Evolutionary conservation across 2,329 filamentous ascomycete genomes (phyloP), one percentile per base, ranked within the genome.

Genomic region (Setomelanomma holmii): DNA sequence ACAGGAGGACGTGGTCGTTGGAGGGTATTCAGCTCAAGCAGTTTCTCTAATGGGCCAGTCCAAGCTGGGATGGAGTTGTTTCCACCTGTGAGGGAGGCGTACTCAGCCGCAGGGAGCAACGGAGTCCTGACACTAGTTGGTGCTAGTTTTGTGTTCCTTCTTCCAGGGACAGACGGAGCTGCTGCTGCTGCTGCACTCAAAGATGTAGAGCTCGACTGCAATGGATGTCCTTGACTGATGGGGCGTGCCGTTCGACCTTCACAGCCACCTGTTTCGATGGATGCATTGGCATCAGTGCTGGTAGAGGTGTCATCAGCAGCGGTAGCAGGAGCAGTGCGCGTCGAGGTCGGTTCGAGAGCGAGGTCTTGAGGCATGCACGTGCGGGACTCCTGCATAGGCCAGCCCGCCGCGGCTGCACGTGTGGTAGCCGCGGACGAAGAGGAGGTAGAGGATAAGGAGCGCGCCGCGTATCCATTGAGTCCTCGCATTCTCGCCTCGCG

Each of bases 21-120:
- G n/a, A n/a, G n/a, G n/a, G 33, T 27, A 21, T 48, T 33, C 36
- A 53, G 49, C 1, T 43, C 34, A 0, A 56, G 35, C 6, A 27
- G 23, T 27, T 56, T 51, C 27, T 51, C 43, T 6, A 56, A 10
- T 1, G 43, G 30, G 8, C 20, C 24, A 4, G 35, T 30, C 40
- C 42, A 55, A 2, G 23, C 23, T 1, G 44, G 46, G 8, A 24
- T 11, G n/a, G 8, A 20, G n/a, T 3, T 17, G 7, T 27, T 38
- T 16, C 17, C n/a, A 4, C 5, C 11, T 33, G n/a, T n/a, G n/a
- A n/a, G n/a, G n/a, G n/a, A n/a, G n/a, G n/a, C n/a, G n/a, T n/a
- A n/a, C n/a, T n/a, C n/a, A n/a, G n/a, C n/a, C n/a, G n/a, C n/a
- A n/a, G n/a, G n/a, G n/a, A n/a, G n/a, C n/a, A n/a, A n/a, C n/a